A percentile compares a stretch with the other conserved stretches of the same genome.
Evolutionary conservation across 192 early-diverging fungal genomes (phyloP).

Genomic region (Backusella tuberculispora): DNA sequence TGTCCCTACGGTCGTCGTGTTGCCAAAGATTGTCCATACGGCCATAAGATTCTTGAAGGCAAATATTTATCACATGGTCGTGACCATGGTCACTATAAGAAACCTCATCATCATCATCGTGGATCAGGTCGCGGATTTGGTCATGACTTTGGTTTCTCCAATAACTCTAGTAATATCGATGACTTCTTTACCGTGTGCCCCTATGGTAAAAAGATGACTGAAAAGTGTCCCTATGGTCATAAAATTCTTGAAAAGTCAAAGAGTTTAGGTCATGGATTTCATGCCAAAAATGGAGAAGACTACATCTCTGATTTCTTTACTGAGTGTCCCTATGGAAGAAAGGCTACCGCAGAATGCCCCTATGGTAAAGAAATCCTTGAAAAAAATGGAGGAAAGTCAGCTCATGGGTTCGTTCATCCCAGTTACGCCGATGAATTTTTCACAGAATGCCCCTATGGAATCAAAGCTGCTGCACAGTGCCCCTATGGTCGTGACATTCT

Average conservation of each 20-base stretch:
- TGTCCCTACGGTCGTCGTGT: conserved; percentile 17
- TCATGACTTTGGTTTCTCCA: background rate
- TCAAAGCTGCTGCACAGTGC: background rate
- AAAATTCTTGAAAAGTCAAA: background rate
- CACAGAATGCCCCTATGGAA: background rate
- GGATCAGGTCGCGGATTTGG: background rate
- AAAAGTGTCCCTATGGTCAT: background rate
- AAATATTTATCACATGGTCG: background rate
- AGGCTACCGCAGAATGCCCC: background rate
- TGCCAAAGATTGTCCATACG: conserved; percentile 6
- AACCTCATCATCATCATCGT: background rate
- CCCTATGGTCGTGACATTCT: conserved; percentile 2
- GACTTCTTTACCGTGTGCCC: conserved; percentile 10
- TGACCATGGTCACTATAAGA: too few relatives aligned
- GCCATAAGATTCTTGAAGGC: background rate
- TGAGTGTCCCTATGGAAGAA: conserved; percentile 14
- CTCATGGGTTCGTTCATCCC: background rate
- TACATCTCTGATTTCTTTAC: background rate
- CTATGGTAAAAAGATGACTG: background rate
- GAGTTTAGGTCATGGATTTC: background rate
- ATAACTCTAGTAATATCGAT: background rate
- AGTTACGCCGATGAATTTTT: background rate
- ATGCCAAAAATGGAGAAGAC: background rate
- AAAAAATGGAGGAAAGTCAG: background rate
- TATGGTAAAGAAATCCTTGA: conserved; percentile 1